These are phyloP conservation scores for Cladosporium austrohemisphaericum DNA, from an alignment of 2,329 filamentous ascomycete species.

Conservation along the genomic window DNA sequence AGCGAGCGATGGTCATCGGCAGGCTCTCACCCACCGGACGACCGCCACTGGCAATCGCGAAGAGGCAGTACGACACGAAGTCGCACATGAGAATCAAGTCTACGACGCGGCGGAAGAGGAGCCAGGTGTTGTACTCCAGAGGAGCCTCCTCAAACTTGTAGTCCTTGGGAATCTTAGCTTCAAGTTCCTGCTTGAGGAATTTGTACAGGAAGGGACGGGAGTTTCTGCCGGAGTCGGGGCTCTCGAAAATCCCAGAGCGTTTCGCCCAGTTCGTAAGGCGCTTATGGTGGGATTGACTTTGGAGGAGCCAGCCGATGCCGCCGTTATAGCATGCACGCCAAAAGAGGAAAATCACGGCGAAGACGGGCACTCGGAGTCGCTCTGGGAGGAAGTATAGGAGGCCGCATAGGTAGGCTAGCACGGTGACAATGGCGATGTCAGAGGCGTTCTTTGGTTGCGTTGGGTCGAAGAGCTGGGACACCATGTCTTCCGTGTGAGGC, in stretches of 20 bases:
- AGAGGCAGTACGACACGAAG: conserved; percentile 94
- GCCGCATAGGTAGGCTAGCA: conserved; percentile 71
- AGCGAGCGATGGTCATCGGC: conserved; percentile 67
- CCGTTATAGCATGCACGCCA: conserved; percentile 92
- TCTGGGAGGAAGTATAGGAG: conserved; percentile 70
- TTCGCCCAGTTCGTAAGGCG: conserved; percentile 83
- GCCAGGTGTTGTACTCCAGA: conserved; percentile 98
- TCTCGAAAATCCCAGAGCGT: conserved; percentile 80
- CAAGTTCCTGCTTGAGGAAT: conserved; percentile 81
- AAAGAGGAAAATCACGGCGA: conserved; percentile 81
- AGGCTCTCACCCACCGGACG: conserved; percentile 69
- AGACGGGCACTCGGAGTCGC: conserved; percentile 67
- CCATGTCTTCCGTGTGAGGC: conserved; percentile 97
- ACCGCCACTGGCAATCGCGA: conserved; percentile 82
- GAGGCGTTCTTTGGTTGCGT: conserved; percentile 93
- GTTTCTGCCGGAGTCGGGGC: conserved; percentile 75
- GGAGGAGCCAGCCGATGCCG: conserved; percentile 85
- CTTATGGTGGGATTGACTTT: conserved; percentile 84
- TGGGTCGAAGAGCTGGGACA: conserved; percentile 91
- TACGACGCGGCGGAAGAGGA: conserved; percentile 90
- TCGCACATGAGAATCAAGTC: conserved; percentile 99
- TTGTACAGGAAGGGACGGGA: conserved; percentile 77
- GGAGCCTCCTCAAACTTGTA: conserved; percentile 92
- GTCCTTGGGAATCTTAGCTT: conserved; percentile 89
- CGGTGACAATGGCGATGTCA: conserved; percentile 72